Evolutionary conservation across 2,329 filamentous ascomycete genomes (phyloP).

Genomic region (Cordyceps fumosorosea): DNA sequence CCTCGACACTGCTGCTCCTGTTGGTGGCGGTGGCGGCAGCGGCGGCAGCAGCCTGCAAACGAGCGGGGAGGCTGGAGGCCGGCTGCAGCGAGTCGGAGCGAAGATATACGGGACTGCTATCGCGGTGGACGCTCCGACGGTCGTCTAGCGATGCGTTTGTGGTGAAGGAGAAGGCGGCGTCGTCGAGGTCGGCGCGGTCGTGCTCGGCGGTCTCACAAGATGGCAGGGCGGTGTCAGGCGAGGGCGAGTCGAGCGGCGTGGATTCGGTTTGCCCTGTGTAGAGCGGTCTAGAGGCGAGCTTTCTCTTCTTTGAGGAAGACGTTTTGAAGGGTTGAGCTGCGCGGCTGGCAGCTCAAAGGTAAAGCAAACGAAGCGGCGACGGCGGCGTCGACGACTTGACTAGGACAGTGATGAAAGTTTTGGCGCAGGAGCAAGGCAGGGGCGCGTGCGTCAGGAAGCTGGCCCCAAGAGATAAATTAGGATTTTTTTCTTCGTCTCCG

Average conservation of each 20-base stretch:
- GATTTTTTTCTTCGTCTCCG: neutral
- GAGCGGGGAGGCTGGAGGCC: conserved; percentile 45
- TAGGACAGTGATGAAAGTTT: conserved; percentile 9
- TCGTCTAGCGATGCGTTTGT: conserved; percentile 25
- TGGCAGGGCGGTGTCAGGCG: conserved; percentile 41
- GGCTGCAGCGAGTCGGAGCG: conserved; percentile 35
- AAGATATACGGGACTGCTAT: conserved; percentile 33
- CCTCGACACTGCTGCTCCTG: neutral
- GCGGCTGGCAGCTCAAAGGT: conserved; percentile 44
- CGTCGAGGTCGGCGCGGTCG: conserved; percentile 31
- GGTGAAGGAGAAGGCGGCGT: conserved; percentile 44
- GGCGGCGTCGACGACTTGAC: conserved; percentile 9
- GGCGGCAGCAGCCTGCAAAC: conserved; percentile 35
- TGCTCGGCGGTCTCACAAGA: conserved; percentile 47
- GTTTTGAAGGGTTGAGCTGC: conserved; percentile 63
- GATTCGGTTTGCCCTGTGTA: conserved; percentile 33
- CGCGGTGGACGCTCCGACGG: conserved; percentile 16
- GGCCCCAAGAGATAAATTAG: neutral
- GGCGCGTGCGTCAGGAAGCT: neutral
- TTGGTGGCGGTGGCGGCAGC: conserved; percentile 21
- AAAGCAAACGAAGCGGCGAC: conserved; percentile 1
- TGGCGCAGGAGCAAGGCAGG: conserved; percentile 14
- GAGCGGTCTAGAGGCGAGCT: conserved; percentile 48
- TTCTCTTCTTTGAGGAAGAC: conserved; percentile 70
- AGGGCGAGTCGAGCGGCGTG: conserved; percentile 12